phyloP scores from a whole-genome alignment of 345 rosid species.

The Gossypium herbaceum region DNA sequence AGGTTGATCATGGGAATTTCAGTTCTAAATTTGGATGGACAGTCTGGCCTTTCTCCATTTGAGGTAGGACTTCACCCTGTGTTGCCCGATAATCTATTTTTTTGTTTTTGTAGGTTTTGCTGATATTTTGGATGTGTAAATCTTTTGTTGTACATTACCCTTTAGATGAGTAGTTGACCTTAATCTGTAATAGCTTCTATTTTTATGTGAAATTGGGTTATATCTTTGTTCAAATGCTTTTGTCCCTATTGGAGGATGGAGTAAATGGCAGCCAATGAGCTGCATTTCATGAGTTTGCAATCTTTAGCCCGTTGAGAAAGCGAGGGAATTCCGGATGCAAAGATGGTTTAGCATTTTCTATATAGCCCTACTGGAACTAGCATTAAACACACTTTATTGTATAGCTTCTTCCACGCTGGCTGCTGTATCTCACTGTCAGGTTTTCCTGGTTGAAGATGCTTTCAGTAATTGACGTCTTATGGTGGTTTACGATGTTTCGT shows the following conservation, averaged over 20 bases:
- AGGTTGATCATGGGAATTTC: constrained; percentile 89
- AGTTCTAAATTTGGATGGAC: constrained; percentile 68
- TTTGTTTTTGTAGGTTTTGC: constrained; percentile 3
- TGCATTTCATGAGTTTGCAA: background rate
- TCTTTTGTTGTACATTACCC: background rate
- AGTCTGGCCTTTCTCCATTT: constrained; percentile 70
- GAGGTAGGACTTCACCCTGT: constrained; percentile 51
- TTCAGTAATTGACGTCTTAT: background rate
- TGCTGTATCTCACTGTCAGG: background rate
- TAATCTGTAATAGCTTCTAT: background rate
- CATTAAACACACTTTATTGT: background rate
- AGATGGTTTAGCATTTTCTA: background rate
- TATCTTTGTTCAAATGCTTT: background rate
- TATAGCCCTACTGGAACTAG: background rate
- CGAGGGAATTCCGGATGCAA: background rate
- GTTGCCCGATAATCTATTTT: background rate
- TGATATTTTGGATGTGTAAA: background rate
- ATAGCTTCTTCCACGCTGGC: background rate
- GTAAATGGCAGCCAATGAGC: background rate
- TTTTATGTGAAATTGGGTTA: background rate
- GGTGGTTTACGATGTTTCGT: background rate
- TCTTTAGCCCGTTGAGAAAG: background rate
- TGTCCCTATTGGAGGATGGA: background rate
- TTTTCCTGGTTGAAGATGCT: background rate
- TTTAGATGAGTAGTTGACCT: background rate